Percentiles rank a stretch among this genome's conserved stretches.
Evolutionary conservation across 2,329 filamentous ascomycete species (phyloP).

Genomic region (Venturia effusa): DNA sequence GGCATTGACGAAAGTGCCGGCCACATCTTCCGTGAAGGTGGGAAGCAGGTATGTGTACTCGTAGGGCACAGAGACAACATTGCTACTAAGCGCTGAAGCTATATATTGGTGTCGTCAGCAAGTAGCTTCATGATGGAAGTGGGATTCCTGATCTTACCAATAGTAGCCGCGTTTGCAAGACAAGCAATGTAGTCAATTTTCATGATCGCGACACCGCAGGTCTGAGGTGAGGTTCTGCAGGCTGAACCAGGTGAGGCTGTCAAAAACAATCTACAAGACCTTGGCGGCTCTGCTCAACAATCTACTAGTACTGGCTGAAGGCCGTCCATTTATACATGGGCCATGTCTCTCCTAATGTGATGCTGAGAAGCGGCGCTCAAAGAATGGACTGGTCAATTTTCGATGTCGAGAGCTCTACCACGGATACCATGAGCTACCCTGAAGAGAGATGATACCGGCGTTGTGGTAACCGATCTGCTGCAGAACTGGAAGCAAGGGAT

Average conservation of each 20-base stretch:
- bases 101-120: too few species aligned
- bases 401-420: not conserved
- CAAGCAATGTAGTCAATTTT: too few species aligned
- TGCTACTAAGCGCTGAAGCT: not conserved
- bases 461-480: not conserved
- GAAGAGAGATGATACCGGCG: not conserved
- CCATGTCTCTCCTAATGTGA: not conserved
- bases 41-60: slow-evolving; percentile 14
- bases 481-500: not conserved
- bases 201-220: too few species aligned
- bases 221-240: too few species aligned
- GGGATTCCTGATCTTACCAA: too few species aligned
- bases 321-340: too few species aligned
- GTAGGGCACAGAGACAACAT: slow-evolving; percentile 11
- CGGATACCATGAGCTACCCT: not conserved
- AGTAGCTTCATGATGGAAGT: too few species aligned
- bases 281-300: too few species aligned
- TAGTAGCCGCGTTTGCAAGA: too few species aligned
- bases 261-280: too few species aligned
- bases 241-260: too few species aligned
- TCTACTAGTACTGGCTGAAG: too few species aligned
- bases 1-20: slow-evolving; percentile 11
- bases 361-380: not conserved
- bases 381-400: not conserved
- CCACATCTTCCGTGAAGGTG: slow-evolving; percentile 10